These are phyloP conservation scores for Neoscytalidium dimidiatum DNA, from an alignment of 2,329 filamentous ascomycete genomes.

Conservation along the genomic window DNA sequence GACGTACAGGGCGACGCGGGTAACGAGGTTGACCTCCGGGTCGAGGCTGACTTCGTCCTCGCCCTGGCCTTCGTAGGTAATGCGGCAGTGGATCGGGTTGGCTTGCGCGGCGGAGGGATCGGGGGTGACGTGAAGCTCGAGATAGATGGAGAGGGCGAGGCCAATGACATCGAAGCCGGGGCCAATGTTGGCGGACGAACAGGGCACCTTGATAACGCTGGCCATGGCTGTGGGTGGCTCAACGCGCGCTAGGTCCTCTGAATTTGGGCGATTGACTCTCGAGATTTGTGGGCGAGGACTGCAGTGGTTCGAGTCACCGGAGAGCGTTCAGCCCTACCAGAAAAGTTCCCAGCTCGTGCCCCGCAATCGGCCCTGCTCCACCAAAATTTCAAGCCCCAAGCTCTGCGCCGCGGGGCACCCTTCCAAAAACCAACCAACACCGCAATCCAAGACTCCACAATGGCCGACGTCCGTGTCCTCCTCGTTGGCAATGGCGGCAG, in stretches of 20 bases:
- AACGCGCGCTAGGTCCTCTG: background rate
- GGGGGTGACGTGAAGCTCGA: slow-evolving; percentile 83
- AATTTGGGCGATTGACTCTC: background rate
- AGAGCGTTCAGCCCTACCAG: slow-evolving; percentile 8
- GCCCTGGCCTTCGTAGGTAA: slow-evolving; percentile 87
- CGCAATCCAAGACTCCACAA: background rate
- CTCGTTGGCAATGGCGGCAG: slow-evolving; percentile 92
- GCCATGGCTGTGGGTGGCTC: slow-evolving; percentile 8
- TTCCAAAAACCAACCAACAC: background rate
- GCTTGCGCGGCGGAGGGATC: slow-evolving; percentile 53
- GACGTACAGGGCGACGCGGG: slow-evolving; percentile 90
- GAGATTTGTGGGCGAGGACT: slow-evolving; percentile 5
- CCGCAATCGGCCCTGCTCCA: slow-evolving; percentile 20
- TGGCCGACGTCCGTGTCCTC: slow-evolving; percentile 54
- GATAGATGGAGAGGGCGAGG: slow-evolving; percentile 88
- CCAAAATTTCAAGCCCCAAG: slow-evolving; percentile 15
- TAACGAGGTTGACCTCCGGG: slow-evolving; percentile 88
- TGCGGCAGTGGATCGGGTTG: slow-evolving; percentile 76
- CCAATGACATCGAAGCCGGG: slow-evolving; percentile 98
- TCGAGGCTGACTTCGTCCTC: slow-evolving; percentile 78
- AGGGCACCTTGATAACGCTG: slow-evolving; percentile 73
- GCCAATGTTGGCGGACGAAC: slow-evolving; percentile 94
- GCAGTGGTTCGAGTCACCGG: slow-evolving; percentile 18
- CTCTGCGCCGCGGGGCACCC: slow-evolving; percentile 14
- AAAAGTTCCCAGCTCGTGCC: slow-evolving; percentile 17